Conservation (phyloP, 192 early-diverging fungal genomes). For the Spizellomyces sp. region DNA sequence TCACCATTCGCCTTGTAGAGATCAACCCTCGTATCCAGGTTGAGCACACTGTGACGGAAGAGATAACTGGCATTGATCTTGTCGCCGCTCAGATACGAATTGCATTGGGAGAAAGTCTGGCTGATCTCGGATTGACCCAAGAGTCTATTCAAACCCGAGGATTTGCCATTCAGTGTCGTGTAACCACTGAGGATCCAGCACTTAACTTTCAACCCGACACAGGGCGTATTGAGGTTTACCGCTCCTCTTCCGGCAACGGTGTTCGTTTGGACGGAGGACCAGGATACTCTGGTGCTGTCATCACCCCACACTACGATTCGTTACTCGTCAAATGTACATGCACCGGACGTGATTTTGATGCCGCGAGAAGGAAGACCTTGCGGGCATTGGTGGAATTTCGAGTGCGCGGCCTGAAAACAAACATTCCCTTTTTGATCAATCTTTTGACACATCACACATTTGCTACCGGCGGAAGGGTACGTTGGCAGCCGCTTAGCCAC, state of each 20-base stretch:
- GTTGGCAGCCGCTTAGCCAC: too few species aligned
- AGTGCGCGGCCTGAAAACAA: conserved; percentile 96
- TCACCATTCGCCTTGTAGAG: conserved; percentile 45
- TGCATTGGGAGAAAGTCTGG: conserved; percentile 81
- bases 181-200: conserved; percentile 95
- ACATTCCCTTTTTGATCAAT: conserved; percentile 90
- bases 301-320: conserved; percentile 95
- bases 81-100: conserved; percentile 94
- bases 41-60: conserved; percentile 98
- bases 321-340: conserved; percentile 88
- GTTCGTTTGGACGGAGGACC: conserved; percentile 65
- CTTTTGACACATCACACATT: conserved; percentile 84
- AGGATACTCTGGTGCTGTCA: conserved; percentile 87
- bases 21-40: conserved; percentile 98
- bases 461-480: conserved; percentile 60
- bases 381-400: conserved; percentile 91
- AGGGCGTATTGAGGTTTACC: conserved; percentile 93
- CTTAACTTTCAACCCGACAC: conserved; percentile 95
- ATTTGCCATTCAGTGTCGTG: conserved; percentile 94
- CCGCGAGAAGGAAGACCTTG: conserved; percentile 86
- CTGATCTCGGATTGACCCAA: conserved; percentile 79
- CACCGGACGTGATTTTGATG: conserved; percentile 85
- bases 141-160: conserved; percentile 76
- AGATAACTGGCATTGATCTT: conserved; percentile 94
- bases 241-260: conserved; percentile 80